Evolutionary conservation across 140 eudicot species (phyloP).

Genomic region (Flaveria floridana): DNA sequence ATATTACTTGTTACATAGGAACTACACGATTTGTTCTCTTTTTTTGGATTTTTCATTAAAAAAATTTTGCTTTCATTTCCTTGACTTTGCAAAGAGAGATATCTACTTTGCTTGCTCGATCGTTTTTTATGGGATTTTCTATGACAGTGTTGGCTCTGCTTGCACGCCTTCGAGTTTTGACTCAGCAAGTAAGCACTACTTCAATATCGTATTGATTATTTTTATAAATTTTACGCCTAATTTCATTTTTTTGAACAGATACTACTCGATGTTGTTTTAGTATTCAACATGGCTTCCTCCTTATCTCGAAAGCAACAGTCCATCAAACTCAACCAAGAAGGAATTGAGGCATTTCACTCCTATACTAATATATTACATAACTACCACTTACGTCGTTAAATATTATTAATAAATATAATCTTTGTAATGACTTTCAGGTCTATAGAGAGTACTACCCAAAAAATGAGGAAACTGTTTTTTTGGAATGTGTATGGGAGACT

Average conservation of each 20-base stretch:
- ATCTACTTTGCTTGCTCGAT: slow-evolving; percentile 79
- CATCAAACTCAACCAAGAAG: slow-evolving; percentile 60
- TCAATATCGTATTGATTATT: background rate
- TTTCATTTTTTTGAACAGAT: slow-evolving; percentile 49
- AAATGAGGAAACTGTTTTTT: slow-evolving; percentile 43
- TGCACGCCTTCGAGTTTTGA: slow-evolving; percentile 79
- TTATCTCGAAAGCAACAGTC: slow-evolving; percentile 62
- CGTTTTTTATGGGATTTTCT: slow-evolving; percentile 80
- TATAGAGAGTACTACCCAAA: slow-evolving; percentile 68
- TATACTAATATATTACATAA: background rate
- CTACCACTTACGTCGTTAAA: background rate
- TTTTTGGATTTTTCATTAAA: background rate
- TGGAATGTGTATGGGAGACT: slow-evolving; percentile 76
- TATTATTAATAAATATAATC: background rate
- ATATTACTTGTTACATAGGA: background rate
- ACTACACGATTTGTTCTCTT: background rate
- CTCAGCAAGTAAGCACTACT: slow-evolving; percentile 73
- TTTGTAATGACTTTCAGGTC: slow-evolving; percentile 43
- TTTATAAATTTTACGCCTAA: background rate
- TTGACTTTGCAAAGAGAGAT: slow-evolving; percentile 68
- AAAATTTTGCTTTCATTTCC: slow-evolving; percentile 15
- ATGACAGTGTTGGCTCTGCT: slow-evolving; percentile 62
- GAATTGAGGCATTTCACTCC: slow-evolving; percentile 62
- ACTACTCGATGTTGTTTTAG: slow-evolving; percentile 61
- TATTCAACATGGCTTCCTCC: slow-evolving; percentile 63